Evolutionary conservation across 2,329 filamentous ascomycete genomes (phyloP), one percentile per base, ranked within the genome.

Genomic region (Cordyceps tenuipes): DNA sequence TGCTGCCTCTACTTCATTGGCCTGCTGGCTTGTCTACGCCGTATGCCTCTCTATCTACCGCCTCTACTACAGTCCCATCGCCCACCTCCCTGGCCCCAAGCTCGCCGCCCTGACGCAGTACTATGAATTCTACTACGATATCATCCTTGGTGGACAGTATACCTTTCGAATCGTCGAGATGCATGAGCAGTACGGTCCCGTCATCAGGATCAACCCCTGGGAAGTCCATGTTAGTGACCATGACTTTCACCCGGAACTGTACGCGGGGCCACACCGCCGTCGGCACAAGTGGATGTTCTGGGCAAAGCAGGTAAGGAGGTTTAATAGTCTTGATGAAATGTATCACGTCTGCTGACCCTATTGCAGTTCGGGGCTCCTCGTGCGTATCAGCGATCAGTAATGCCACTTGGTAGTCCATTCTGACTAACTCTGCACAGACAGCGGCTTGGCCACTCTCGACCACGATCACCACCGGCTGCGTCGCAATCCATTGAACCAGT

Each of bases 101-200:
- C 68, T 76, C 36, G 72, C 74, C 29, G 73, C 73, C 5, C 63
- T 73, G 52, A 75, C 73, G 53, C 67, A 71, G 55, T 73, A 70
- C 67, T 76, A 75, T 60, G 73, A 75, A 62, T 71, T 72, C 53
- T 79, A 77, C 65, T 77, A 77, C 61, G 76, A 79, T 59, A 67
- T 77, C 21, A 59, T 75, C 47, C 66, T 72, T 6, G 70, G 72
- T 6, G 77, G 76, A 1, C 68, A 75, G 64, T 78, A 77, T 62
- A 75, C 68, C 15, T 75, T 71, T 64, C 71, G 76, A 59, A 74
- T 79, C 23, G 65, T 69, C 47, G 67, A 73, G 56, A 65, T 79
- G 64, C 77, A 79, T 64, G 64, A 73, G 51, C 63, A 67, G 63
- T 79, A 77, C 60, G 76, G 76, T 6, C 68, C 70, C 7, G 73